Percentiles rank a stretch among this genome's conserved stretches.
phyloP scores from a whole-genome alignment of 177 flowering plant genomes.

The Vitis hybrid region DNA sequence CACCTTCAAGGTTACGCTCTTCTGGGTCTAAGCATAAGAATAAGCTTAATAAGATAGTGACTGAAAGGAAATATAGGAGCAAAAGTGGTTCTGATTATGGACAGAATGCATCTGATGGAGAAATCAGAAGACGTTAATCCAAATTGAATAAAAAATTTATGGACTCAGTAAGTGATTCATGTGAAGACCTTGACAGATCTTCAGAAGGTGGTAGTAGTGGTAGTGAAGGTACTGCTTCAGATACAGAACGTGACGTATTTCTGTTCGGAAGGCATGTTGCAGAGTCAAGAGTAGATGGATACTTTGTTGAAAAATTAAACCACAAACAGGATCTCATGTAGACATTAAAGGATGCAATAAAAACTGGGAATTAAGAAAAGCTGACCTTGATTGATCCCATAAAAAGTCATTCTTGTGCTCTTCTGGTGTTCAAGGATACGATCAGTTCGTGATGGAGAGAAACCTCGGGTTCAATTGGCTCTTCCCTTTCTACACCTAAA shows the following conservation, averaged over 20 bases:
- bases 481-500: no score
- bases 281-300: conserved; percentile 45
- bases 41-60: conserved; percentile 39
- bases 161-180: conserved; percentile 84
- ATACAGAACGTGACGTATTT: conserved; percentile 74
- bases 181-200: conserved; percentile 70
- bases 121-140: conserved; percentile 68
- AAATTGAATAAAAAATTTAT: conserved; percentile 64
- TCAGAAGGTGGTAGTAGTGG: conserved; percentile 53
- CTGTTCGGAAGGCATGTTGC: conserved; percentile 37
- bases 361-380: no score
- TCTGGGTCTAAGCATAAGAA: conserved; percentile 41
- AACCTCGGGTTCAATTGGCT: no score
- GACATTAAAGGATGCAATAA: no score
- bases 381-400: no score
- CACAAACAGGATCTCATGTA: no score
- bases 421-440: no score
- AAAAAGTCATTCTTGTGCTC: no score
- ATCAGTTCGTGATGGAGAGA: no score
- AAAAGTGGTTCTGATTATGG: conserved; percentile 39
- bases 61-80: conserved; percentile 52
- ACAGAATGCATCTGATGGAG: conserved; percentile 79
- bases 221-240: conserved; percentile 61
- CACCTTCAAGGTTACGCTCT: conserved; percentile 41
- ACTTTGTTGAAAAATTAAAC: background rate